Evolutionary conservation across 1,284 basidiomycete genomes (phyloP), one percentile per base, ranked within the genome.

Genomic region (Pseudozyma pruni): DNA sequence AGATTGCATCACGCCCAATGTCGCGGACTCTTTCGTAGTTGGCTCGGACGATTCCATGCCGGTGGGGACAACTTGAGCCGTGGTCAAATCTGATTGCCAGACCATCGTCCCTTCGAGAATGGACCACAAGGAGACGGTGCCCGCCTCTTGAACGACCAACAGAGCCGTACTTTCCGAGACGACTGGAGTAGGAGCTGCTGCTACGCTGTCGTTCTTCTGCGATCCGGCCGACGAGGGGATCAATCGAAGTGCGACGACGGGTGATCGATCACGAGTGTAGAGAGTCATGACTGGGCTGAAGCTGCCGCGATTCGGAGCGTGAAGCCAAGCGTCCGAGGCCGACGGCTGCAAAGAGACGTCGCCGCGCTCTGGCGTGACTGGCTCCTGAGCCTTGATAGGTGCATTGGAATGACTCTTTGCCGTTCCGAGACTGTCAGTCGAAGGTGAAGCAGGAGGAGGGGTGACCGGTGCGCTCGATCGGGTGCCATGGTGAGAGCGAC

Each of bases 121-220:
- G 3, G 64, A 72, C 73, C 73, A 75, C 14, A 66, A 11, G 0
- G 59, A 66, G 25, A 72, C 44, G 8, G 23, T 38, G 4, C 73
- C 73, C 8, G 68, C 70, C n/a, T 61, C 56, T 25, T 75, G 73
- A 1, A 70, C 49, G 8, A 62, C 55, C 3, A 68, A 31, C 19
- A 75, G 27, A 32, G 48, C 57, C 4, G 34, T 27, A 14, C 47
- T 60, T 44, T 57, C 49, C 9, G 25, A 11, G 41, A 44, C 17
- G 27, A 48, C 10, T 35, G 50, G 3, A 4, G 20, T 8, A 7
- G 35, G 33, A 8, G 11, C 22, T n/a, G 8, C 9, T 3, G 35
- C 8, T 23, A 19, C 25, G 0, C 39, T 40, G 8, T 47, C n/a
- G 2, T n/a, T 25, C 19, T 31, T 40, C 4, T 48, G 34, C 8